Base-by-base conservation (phyloP, 2,329 filamentous ascomycete species). In the Neurospora crassa region DNA sequence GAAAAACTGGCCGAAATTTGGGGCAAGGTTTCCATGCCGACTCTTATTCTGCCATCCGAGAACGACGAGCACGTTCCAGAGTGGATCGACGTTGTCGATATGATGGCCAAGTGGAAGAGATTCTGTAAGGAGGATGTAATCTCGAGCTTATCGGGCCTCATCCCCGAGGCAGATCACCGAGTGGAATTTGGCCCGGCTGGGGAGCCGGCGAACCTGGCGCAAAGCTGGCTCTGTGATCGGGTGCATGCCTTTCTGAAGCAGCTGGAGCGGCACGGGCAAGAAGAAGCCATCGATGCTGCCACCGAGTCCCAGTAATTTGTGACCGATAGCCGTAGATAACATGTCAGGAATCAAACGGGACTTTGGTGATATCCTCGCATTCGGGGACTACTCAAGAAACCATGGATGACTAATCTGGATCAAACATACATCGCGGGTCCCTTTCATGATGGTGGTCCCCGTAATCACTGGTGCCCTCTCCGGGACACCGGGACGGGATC, bases 1-100 rank as follows among this genome's bases (percentile, higher is more conserved):
- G 83, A 87, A 41, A 83, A 84, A 20, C 82, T 94, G 7, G 77
- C 80, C 34, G 79, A 79, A 16, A 90, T 90, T n/a, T 97, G 95
- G 86, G 86, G 89, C 3, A 82, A 81, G 68, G 82, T 93, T 70
- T 81, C 83, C 63, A 84, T 87, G 69, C 87, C 88, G 1, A 79
- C 93, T 0, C 81, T 92, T 74, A 87, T 92, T 20, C 78, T 94
- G 41, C 88, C 89, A 72, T 90, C 90, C 1, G 90, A 83, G 6
- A 80, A 84, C 63, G 92, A 95, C 78, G 89, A 92, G 78, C 88
- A 84, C 77, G 85, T 93, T 1, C 88, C 91, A 0, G 71, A 76
- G 1, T 78, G 75, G 1, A 81, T 93, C 18, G 86, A 92, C 76
- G 89, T 89, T 76, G 80, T 81, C 40, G 83, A 77, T 2, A 79